A percentile compares a stretch with the other conserved stretches of the same genome.
phyloP scores from a whole-genome alignment of 306 rosid genomes.

The Gastrolobium bilobum region DNA sequence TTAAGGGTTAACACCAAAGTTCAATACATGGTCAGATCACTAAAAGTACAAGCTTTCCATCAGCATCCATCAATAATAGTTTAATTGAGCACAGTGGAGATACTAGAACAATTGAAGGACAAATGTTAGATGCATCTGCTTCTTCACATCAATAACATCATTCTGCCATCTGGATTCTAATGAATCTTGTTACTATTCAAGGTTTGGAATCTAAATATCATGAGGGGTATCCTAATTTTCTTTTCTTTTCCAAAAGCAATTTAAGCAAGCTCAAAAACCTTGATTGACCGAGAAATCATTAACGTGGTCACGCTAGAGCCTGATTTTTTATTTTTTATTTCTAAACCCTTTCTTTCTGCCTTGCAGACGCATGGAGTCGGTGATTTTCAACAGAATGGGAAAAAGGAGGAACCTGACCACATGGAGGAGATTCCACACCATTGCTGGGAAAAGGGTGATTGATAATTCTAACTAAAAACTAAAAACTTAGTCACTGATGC shows the following conservation, averaged over 20 bases:
- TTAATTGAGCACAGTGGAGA: not conserved
- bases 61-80: not conserved
- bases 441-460: not conserved
- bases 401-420: not conserved
- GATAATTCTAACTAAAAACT: not conserved
- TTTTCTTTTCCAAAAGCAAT: not conserved
- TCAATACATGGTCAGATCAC: not conserved
- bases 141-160: not conserved
- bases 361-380: not conserved
- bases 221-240: not conserved
- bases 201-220: not conserved
- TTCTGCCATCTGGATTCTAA: not conserved
- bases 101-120: not conserved
- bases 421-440: not conserved
- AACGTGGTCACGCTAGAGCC: not conserved
- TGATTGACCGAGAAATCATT: not conserved
- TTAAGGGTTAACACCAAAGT: not conserved
- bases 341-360: conserved; percentile 13
- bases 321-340: not conserved
- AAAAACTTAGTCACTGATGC: not conserved
- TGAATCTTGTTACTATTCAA: not conserved
- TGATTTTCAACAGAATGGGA: not conserved
- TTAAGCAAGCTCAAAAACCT: not conserved
- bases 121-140: not conserved
- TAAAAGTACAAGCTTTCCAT: not conserved